A percentile compares a stretch with the other conserved stretches of the same genome.
Conservation (phyloP, 768 basidiomycete species). For the Austroboletus festivus region DNA sequence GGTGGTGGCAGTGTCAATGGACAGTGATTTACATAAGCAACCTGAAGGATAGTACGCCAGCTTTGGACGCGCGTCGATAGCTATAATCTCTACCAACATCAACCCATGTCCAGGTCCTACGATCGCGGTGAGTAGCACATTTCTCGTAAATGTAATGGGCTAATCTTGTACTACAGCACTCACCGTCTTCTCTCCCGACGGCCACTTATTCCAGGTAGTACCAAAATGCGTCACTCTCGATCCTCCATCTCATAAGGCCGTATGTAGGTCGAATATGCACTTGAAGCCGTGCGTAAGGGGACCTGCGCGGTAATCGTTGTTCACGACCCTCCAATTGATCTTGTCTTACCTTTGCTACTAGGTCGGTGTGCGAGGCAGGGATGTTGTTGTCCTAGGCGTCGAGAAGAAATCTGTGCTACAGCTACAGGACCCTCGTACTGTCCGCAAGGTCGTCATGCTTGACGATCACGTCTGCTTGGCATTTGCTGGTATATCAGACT, state of each 20-base stretch:
- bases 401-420: slow-evolving; percentile 99
- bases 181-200: slow-evolving; percentile 98
- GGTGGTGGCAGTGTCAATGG: slow-evolving; percentile 9
- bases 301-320: slow-evolving; percentile 80
- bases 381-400: slow-evolving; percentile 94
- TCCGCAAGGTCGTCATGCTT: slow-evolving; percentile 96
- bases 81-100: slow-evolving; percentile 8
- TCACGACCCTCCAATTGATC: not conserved
- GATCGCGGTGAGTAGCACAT: slow-evolving; percentile 79
- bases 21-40: slow-evolving; percentile 25
- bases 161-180: slow-evolving; percentile 56
- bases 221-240: slow-evolving; percentile 26
- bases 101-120: slow-evolving; percentile 86
- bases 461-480: slow-evolving; percentile 97
- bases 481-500: slow-evolving; percentile 83
- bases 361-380: slow-evolving; percentile 95
- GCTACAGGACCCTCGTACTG: slow-evolving; percentile 96
- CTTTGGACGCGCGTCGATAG: slow-evolving; percentile 50
- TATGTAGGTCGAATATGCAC: slow-evolving; percentile 92
- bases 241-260: slow-evolving; percentile 14
- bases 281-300: slow-evolving; percentile 96
- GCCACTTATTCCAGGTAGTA: slow-evolving; percentile 92
- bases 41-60: slow-evolving; percentile 19
- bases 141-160: not conserved
- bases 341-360: slow-evolving; percentile 30